A percentile compares a stretch with the other conserved stretches of the same genome.
These are phyloP conservation scores for Lodderomyces margitis DNA, from an alignment of 1,139 yeast species.

Conservation along the genomic window DNA sequence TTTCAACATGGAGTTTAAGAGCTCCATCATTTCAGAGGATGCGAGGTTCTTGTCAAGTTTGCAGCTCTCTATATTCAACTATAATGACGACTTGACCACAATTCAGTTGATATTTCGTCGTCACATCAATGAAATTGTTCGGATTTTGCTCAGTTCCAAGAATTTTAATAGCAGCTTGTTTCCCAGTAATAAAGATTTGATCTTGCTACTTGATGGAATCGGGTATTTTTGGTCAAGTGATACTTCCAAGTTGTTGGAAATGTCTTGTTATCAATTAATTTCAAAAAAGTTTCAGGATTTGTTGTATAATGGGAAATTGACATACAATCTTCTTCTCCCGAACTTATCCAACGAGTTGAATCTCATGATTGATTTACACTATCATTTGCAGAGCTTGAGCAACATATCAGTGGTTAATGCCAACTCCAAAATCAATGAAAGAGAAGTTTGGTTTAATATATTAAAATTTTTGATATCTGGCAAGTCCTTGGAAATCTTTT, in stretches of 20 bases:
- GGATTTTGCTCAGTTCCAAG: slow-evolving; percentile 41
- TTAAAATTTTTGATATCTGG: slow-evolving; percentile 45
- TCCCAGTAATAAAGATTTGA: slow-evolving; percentile 18
- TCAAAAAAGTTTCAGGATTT: slow-evolving; percentile 38
- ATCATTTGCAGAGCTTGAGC: slow-evolving; percentile 41
- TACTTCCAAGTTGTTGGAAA: slow-evolving; percentile 39
- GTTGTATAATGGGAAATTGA: slow-evolving; percentile 32
- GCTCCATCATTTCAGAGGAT: slow-evolving; percentile 47
- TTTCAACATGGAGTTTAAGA: slow-evolving; percentile 15
- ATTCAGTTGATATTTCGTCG: slow-evolving; percentile 47
- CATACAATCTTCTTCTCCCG: slow-evolving; percentile 36
- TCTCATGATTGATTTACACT: slow-evolving; percentile 45
- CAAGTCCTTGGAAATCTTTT: slow-evolving; percentile 41
- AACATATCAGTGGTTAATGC: slow-evolving; percentile 14
- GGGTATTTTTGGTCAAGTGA: slow-evolving; percentile 48
- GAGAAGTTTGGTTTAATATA: slow-evolving; percentile 47
- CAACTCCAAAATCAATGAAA: slow-evolving; percentile 25
- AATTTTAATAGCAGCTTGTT: slow-evolving; percentile 28
- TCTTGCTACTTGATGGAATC: slow-evolving; percentile 41
- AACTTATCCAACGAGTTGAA: slow-evolving; percentile 43
- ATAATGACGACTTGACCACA: slow-evolving; percentile 50
- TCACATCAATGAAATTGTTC: slow-evolving; percentile 45
- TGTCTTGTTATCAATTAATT: slow-evolving; percentile 44
- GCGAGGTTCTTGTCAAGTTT: slow-evolving; percentile 46
- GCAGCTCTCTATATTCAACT: slow-evolving; percentile 43